Evolutionary conservation across 2,329 filamentous ascomycete species (phyloP).

Genomic region (Fonsecaea monophora): DNA sequence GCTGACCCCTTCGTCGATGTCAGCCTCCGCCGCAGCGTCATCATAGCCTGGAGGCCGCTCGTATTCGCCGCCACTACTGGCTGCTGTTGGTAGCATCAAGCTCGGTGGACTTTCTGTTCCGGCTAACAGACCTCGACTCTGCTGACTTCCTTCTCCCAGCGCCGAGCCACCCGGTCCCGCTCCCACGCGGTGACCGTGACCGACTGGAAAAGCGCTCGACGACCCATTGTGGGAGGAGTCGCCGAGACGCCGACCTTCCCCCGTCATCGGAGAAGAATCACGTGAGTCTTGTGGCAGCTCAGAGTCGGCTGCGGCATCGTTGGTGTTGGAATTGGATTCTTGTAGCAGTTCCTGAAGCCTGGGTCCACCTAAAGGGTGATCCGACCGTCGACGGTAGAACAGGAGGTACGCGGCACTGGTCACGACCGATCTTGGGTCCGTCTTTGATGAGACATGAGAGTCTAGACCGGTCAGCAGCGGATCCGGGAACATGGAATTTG

Average conservation of each 20-base stretch:
- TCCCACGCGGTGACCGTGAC: conserved; percentile 73
- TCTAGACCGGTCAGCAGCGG: conserved; percentile 60
- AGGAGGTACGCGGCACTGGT: conserved; percentile 85
- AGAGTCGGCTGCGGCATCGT: conserved; percentile 58
- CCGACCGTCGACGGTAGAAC: conserved; percentile 85
- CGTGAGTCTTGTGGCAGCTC: conserved; percentile 52
- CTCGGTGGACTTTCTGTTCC: conserved; percentile 39
- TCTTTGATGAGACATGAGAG: conserved; percentile 70
- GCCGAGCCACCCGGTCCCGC: conserved; percentile 67
- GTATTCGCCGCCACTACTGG: conserved; percentile 27
- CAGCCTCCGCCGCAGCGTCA: conserved; percentile 19
- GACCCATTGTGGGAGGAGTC: conserved; percentile 87
- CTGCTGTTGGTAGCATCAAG: conserved; percentile 25
- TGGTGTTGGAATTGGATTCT: conserved; percentile 55
- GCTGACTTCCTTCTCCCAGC: conserved; percentile 47
- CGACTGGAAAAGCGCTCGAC: conserved; percentile 81
- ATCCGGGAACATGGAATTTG: not conserved
- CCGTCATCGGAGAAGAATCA: conserved; percentile 62
- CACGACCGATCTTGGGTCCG: conserved; percentile 68
- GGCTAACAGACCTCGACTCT: conserved; percentile 43
- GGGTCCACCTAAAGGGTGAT: conserved; percentile 76
- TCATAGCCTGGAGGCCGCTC: conserved; percentile 45
- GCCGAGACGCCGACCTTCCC: conserved; percentile 88
- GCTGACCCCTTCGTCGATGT: conserved; percentile 28
- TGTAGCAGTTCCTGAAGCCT: conserved; percentile 74